phyloP scores from a whole-genome alignment of 1,284 basidiomycete genomes.

The Marasmius oreades region DNA sequence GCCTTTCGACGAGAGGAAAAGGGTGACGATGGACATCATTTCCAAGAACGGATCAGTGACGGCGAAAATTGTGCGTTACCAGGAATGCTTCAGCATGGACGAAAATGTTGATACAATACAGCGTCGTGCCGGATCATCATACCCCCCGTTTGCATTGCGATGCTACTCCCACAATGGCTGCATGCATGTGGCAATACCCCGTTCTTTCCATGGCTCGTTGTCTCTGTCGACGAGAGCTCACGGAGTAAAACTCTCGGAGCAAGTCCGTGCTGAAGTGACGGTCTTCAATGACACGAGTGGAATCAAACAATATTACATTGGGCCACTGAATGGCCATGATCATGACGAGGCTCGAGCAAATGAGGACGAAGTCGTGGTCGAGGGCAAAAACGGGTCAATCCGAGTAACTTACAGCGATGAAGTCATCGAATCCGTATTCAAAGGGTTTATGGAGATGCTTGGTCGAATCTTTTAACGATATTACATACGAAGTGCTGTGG shows the following conservation, averaged over 20 bases:
- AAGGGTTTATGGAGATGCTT: constrained; percentile 1
- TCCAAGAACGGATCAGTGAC: background rate
- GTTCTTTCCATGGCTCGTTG: background rate
- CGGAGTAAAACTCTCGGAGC: background rate
- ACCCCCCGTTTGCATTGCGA: background rate
- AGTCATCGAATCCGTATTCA: background rate
- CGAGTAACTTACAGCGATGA: constrained; percentile 1
- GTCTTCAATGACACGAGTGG: background rate
- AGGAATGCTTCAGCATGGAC: background rate
- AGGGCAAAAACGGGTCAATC: background rate
- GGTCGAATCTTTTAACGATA: background rate
- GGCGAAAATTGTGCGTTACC: background rate
- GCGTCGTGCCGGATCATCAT: background rate
- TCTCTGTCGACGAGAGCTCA: background rate
- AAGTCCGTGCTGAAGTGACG: background rate
- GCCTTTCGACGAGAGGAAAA: background rate
- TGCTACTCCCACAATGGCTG: background rate
- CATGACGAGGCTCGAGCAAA: background rate
- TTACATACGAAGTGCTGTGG: too few relatives aligned
- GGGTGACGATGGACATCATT: background rate
- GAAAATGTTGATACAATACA: background rate
- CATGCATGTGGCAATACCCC: background rate
- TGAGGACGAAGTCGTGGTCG: background rate
- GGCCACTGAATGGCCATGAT: background rate
- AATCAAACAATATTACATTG: background rate